phyloP scores from a whole-genome alignment of 73 alveolate genomes.

The Uronychia setigera region DNA sequence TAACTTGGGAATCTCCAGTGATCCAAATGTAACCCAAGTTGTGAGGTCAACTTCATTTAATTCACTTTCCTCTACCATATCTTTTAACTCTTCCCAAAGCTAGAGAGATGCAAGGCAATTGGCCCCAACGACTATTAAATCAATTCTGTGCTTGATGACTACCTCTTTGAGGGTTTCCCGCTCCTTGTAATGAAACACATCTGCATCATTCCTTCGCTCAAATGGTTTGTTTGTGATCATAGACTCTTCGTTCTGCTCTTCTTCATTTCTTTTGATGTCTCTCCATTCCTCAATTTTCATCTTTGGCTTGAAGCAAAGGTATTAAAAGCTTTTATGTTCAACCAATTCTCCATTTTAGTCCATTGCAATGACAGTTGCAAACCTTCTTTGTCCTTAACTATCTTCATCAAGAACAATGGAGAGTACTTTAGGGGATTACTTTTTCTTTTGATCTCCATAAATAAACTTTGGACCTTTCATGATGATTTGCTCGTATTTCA shows the following conservation, averaged over 20 bases:
- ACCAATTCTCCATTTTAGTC: constrained; percentile 51
- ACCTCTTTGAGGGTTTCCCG: constrained; percentile 55
- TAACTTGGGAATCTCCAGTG: constrained; percentile 69
- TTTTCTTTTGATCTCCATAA: constrained; percentile 3
- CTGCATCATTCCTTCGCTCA: neutral
- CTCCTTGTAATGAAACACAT: constrained; percentile 24
- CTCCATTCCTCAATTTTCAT: neutral
- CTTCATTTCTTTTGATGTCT: neutral
- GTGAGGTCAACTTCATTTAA: neutral
- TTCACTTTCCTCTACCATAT: neutral
- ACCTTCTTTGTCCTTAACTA: constrained; percentile 2
- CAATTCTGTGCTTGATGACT: constrained; percentile 60
- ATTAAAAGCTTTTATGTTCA: constrained; percentile 14
- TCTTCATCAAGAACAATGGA: constrained; percentile 23
- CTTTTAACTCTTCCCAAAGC: neutral
- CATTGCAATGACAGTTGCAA: constrained; percentile 25
- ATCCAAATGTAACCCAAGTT: constrained; percentile 46
- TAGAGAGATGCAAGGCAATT: constrained; percentile 40
- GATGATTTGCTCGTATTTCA: constrained; percentile 3
- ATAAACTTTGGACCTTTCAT: constrained; percentile 39
- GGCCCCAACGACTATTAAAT: constrained; percentile 77
- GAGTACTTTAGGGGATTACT: constrained; percentile 14
- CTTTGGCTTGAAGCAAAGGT: neutral
- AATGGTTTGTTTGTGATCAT: neutral
- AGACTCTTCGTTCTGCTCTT: neutral